Conservation (phyloP, 148 eudicot species). For the Vaccinium corymbosum region DNA sequence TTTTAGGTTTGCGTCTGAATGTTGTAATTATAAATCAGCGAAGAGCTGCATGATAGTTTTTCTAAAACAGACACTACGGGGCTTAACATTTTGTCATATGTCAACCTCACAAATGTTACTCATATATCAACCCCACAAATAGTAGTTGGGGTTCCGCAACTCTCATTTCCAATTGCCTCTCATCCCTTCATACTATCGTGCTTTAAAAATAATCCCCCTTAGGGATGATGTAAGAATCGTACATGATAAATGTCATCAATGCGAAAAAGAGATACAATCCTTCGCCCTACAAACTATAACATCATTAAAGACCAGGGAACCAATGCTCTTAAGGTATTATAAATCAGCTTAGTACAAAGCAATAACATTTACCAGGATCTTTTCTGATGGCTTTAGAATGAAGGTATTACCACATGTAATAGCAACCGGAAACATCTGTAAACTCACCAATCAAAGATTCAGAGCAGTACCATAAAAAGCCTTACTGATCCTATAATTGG, state of each 20-base stretch:
- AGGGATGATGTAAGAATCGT: not conserved
- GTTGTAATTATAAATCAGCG: not conserved
- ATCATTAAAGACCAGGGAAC: not conserved
- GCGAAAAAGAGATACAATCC: not conserved
- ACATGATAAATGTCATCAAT: not conserved
- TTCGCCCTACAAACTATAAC: not conserved
- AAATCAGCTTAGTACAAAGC: not conserved
- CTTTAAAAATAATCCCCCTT: not conserved
- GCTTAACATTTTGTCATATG: not conserved
- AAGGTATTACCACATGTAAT: conserved; percentile 65
- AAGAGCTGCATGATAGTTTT: not conserved
- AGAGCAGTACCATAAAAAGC: not conserved
- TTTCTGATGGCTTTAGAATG: conserved; percentile 72
- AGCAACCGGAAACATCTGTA: conserved; percentile 76
- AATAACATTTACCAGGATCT: conserved; percentile 48
- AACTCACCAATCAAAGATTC: not conserved
- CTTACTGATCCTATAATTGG: not conserved
- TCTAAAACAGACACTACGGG: not conserved
- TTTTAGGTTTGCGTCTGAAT: not conserved
- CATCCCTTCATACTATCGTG: not conserved
- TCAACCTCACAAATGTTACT: not conserved
- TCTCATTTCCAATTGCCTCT: not conserved
- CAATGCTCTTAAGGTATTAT: not conserved
- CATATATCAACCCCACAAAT: conserved; percentile 8
- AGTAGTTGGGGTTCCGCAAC: not conserved